Evolutionary conservation across 345 rosid species (phyloP), one percentile per base, ranked within the genome.

Genomic region (Euphorbia tirucalli): DNA sequence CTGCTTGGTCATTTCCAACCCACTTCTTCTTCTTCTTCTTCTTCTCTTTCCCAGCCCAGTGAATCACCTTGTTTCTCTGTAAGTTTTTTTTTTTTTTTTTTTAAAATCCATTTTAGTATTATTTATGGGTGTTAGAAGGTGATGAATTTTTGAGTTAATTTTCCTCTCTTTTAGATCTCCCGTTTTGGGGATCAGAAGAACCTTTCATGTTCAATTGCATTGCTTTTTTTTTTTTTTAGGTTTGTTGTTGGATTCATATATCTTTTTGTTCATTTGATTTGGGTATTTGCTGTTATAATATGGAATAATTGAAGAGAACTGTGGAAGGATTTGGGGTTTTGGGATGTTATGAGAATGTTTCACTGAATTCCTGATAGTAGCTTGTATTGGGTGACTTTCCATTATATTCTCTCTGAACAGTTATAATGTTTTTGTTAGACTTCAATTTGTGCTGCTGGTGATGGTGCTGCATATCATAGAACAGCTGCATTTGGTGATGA

Each of bases 401-500:
- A n/a, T 8, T 19, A 22, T 19, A 32, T 50, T 55, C 39, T 43
- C 21, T 28, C 19, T 37, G 11, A 31, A n/a, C 61, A 30, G 27
- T 44, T 41, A 11, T 30, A 1, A 4, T 2, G 28, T 32, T 50
- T 68, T 49, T 56, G 19, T 30, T 69, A 92, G 98, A 81, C 90
- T 71, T 87, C 90, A 8, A 75, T 52, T 50, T 95, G 97, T 78
- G 92, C 86, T 57, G 89, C 93, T 30, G 89, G 87, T 54, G 88
- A 84, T 54, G 72, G 75, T 49, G 77, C 87, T 74, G 88, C 81
- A 27, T 91, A 86, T 82, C 83, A 80, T 7, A 77, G 97, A 74
- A 85, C 84, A 70, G 87, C 93, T 79, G 86, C 89, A 64, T 90
- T 88, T 25, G 91, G 88, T 9, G 97, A 95, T 71, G 97, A 92